Evolutionary conservation across 768 basidiomycete genomes (phyloP).

Genomic region (Pholiota conissans): DNA sequence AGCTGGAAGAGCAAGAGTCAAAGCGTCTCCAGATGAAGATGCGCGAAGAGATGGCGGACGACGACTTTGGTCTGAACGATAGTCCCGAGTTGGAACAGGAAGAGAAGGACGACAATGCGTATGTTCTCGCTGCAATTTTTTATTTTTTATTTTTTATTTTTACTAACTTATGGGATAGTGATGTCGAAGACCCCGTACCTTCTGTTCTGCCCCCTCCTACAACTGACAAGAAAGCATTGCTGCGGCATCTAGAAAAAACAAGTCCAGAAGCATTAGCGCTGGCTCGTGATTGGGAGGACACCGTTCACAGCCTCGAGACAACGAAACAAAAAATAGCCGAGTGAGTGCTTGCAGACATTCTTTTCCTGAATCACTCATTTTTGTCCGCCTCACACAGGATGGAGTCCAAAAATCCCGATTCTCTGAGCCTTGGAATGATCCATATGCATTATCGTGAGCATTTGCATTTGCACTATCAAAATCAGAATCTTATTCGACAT

Average conservation of each 20-base stretch:
- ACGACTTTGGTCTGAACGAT: conserved; percentile 84
- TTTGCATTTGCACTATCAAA: background rate
- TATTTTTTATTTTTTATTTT: background rate
- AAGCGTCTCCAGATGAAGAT: conserved; percentile 74
- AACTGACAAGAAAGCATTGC: conserved; percentile 56
- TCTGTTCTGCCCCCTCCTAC: conserved; percentile 37
- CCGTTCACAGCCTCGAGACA: conserved; percentile 51
- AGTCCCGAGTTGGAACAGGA: conserved; percentile 37
- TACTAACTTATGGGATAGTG: conserved; percentile 26
- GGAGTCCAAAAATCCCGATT: conserved; percentile 45
- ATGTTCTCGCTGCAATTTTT: conserved; percentile 14
- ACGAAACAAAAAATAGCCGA: conserved; percentile 52
- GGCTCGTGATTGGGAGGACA: conserved; percentile 83
- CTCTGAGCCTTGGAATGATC: conserved; percentile 66
- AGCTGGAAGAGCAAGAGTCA: conserved; percentile 88
- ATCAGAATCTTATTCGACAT: background rate
- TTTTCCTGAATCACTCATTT: background rate
- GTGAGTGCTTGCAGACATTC: conserved; percentile 34
- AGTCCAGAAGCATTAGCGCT: conserved; percentile 79
- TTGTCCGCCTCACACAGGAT: conserved; percentile 36
- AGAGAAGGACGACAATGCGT: conserved; percentile 29
- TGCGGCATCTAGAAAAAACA: conserved; percentile 72
- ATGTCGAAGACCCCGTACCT: conserved; percentile 36
- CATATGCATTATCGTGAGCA: conserved; percentile 88
- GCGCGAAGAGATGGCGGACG: conserved; percentile 68